Evolutionary conservation across 2,329 filamentous ascomycete genomes (phyloP), one percentile per base, ranked within the genome.

Genomic region (Cordyceps javanica): DNA sequence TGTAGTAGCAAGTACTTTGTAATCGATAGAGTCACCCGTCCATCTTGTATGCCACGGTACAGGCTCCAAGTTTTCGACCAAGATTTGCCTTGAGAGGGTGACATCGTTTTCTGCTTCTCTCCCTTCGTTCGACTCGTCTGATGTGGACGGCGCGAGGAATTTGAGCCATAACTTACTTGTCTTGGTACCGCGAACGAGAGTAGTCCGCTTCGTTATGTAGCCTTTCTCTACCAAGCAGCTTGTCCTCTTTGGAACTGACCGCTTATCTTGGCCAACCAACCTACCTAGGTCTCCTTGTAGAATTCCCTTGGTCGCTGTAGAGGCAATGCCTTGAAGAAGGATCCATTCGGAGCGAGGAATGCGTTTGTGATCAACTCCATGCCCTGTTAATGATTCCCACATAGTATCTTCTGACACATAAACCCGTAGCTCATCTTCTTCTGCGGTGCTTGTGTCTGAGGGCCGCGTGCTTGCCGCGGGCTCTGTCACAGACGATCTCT

Each of bases 161-260:
- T 77, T 76, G 48, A 86, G 75, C 79, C 82, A 86, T 55, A 86
- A 71, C 65, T 83, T 83, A 71, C 82, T 86, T 2, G 83, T 85
- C 64, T 83, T 84, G 58, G 78, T 81, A 38, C 81, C 81, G 52
- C 78, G 75, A 11, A 83, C 77, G 21, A 85, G 76, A 1, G 82
- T 79, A 4, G 82, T 81, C 41, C 82, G 76, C 67, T 87, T 87
- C 52, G 78, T 78, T 49, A 85, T 81, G 61, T 86, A 86, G 16
- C 83, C 82, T 64, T 86, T 85, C 61, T 76, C 75, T 5, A 80
- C 76, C 1, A 87, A 73, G 3, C 77, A 75, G 61, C 85, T 82
- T 0, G 83, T 87, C 34, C 83, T 74, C 58, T 81, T 83, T 3
- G 83, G 83, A 1, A 86, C 76, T 1, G 83, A 86, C 52, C 83